Percentiles rank a stretch among this genome's conserved stretches.
Evolutionary conservation across 768 basidiomycete species (phyloP).

Genomic region (Chalciporus chontae): DNA sequence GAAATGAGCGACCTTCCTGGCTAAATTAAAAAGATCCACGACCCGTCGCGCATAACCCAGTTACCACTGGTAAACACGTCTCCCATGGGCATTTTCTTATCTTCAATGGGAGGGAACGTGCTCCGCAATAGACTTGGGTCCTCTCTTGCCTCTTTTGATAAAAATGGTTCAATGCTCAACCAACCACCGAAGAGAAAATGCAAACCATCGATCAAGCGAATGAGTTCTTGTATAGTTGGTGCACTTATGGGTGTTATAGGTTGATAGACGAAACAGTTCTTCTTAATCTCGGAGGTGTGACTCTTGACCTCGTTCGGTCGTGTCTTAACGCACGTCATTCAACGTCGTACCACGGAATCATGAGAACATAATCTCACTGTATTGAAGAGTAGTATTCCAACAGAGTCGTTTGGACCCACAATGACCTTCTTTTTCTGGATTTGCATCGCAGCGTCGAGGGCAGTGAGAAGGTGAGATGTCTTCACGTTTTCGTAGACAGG

Average conservation of each 20-base stretch:
- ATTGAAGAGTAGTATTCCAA: constrained; percentile 91
- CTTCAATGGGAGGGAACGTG: constrained; percentile 62
- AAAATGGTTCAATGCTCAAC: constrained; percentile 2
- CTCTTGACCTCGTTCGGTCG: constrained; percentile 32
- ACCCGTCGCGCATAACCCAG: constrained; percentile 88
- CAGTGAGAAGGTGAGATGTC: constrained; percentile 73
- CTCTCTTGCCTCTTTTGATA: constrained; percentile 54
- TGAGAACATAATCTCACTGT: constrained; percentile 52
- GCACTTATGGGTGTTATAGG: constrained; percentile 75
- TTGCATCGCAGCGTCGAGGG: constrained; percentile 79
- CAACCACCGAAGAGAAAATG: neutral
- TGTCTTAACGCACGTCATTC: constrained; percentile 13
- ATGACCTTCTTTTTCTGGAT: constrained; percentile 90
- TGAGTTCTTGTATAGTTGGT: constrained; percentile 74
- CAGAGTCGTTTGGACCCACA: constrained; percentile 80
- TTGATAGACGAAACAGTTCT: constrained; percentile 69
- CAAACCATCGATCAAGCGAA: constrained; percentile 74
- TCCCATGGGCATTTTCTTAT: constrained; percentile 67
- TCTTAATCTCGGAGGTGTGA: constrained; percentile 59
- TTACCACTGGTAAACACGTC: constrained; percentile 91
- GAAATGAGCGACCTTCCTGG: neutral
- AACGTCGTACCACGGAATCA: neutral
- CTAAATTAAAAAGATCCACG: constrained; percentile 14
- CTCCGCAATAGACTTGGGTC: constrained; percentile 54
- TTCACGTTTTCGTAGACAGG: constrained; percentile 60